phyloP scores from a whole-genome alignment of 495 filamentous ascomycete genomes.

The Daldinia concentrica region DNA sequence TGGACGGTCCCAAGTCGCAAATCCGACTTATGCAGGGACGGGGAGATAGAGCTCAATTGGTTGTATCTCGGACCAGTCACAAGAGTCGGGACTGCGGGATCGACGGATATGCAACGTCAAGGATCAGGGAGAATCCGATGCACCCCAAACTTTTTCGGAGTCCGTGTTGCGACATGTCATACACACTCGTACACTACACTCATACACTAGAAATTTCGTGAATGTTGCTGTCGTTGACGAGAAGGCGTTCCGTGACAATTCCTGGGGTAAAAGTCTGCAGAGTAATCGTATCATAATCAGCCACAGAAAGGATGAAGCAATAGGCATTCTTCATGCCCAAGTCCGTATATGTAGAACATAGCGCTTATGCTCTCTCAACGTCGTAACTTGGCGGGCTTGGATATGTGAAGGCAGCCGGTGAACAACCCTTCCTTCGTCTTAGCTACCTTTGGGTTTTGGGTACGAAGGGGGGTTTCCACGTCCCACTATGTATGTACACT shows the following conservation, averaged over 20 bases:
- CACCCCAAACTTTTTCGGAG: slow-evolving; percentile 33
- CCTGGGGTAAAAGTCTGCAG: background rate
- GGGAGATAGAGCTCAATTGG: slow-evolving; percentile 29
- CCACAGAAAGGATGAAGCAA: background rate
- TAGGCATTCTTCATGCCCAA: background rate
- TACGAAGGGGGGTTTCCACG: background rate
- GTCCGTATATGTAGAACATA: background rate
- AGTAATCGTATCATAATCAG: background rate
- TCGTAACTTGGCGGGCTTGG: background rate
- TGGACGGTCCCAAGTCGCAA: slow-evolving; percentile 40
- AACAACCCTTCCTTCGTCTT: background rate
- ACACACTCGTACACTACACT: background rate
- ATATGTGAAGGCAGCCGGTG: slow-evolving; percentile 10
- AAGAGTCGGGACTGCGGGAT: slow-evolving; percentile 39
- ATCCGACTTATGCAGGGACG: slow-evolving; percentile 44
- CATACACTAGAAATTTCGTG: slow-evolving; percentile 26
- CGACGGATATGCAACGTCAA: slow-evolving; percentile 43
- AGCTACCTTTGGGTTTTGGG: background rate
- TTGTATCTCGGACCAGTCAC: slow-evolving; percentile 25
- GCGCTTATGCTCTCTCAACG: slow-evolving; percentile 5
- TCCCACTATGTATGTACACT: no score
- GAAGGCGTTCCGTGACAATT: slow-evolving; percentile 26
- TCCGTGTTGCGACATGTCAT: slow-evolving; percentile 34
- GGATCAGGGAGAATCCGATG: slow-evolving; percentile 38
- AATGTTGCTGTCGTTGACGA: slow-evolving; percentile 27